Evolutionary conservation across 2,329 filamentous ascomycete genomes (phyloP), one percentile per base, ranked within the genome.

Genomic region (Phaeosphaeriaceae sp.): DNA sequence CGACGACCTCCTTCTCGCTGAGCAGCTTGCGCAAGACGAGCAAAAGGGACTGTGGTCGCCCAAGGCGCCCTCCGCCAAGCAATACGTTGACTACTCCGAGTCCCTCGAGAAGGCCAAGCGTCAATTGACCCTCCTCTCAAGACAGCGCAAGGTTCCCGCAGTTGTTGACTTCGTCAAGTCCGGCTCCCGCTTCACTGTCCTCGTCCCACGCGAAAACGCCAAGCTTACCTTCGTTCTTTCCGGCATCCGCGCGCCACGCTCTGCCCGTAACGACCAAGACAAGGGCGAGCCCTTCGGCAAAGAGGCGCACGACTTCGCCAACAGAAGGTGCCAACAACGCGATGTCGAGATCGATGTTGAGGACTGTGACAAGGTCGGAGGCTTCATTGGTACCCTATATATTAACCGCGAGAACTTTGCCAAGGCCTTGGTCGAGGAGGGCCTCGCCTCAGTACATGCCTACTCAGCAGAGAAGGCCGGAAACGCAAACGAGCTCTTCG

Each of bases 161-260:
- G 85, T 99, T 68, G 93, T 99, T 44, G 95, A 99, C 78, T 99
- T 96, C 78, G 95, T 97, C 83, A 97, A 98, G 81, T 92, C 93
- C n/a, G 95, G 92, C 28, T 97, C 94, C 43, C 88, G 95, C 67
- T 99, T 98, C 79, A 97, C 93, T 24, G 85, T 99, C 35, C 83
- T 99, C 10, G 88, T 99, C 50, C 94, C 95, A 49, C 90, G 94
- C 35, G 95, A 99, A 76, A 93, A 93, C 71, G 89, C 94, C 74
- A 98, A 97, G 83, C 84, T 99, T 60, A 99, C 94, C 1, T 90
- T 99, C 75, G 94, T 99, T 3, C 88, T 99, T 49, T 94, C 92
- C 54, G 94, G 95, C 49, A 95, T 99, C 67, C 92, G 93, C 59
- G 93, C 93, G 15, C 95, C 95, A 17, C 89, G 91, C 65, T 95